Evolutionary conservation across 495 filamentous ascomycete genomes (phyloP), one percentile per base, ranked within the genome.

Genomic region (Cercophora sp.): DNA sequence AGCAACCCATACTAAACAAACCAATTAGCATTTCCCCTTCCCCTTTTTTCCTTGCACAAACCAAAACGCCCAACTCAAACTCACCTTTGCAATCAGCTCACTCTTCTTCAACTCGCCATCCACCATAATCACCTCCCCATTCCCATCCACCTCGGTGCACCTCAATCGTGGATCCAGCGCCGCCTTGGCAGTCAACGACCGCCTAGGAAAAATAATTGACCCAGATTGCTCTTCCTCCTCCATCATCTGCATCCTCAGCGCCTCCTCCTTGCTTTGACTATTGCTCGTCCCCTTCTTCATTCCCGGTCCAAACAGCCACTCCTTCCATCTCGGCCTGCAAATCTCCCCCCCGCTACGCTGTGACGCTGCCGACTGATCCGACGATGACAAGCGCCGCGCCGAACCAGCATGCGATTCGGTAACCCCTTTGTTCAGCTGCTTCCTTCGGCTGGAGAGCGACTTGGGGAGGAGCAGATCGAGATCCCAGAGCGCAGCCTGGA

Each of bases 81-180:
- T 13, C 72, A 96, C 92, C 82, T 91, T 98, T 27, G 91, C 89
- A 63, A 95, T 97, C 8, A 98, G 77, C 70, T 98, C 93, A 56
- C 81, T 88, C 76, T 97, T 98, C 70, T 91, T 92, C 68, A 96
- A 96, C 68, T 98, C 93, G 45, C 91, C 91, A 68, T 91, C 93
- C 8, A 95, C 85, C 41, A 96, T 77, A n/a, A 89, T 93, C 31
- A 96, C 89, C 52, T 95, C 85, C n/a, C 93, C 93, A 61, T 88
- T 86, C 58, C 85, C 85, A 59, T 96, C 91, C 58, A 97, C 88
- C 69, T 98, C 93, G 1, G 93, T 98, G 62, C 93, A 98, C 50
- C 93, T 79, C 58, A 98, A 69, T 55, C 85, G 82, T 29, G 88
- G 77, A 67, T 95, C 90, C 54, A 91, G 85, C 8, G 84, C 80